Evolutionary conservation across 108 stramenopile genomes (phyloP), one percentile per base, ranked within the genome.

Genomic region (Cyclotella sp.): DNA sequence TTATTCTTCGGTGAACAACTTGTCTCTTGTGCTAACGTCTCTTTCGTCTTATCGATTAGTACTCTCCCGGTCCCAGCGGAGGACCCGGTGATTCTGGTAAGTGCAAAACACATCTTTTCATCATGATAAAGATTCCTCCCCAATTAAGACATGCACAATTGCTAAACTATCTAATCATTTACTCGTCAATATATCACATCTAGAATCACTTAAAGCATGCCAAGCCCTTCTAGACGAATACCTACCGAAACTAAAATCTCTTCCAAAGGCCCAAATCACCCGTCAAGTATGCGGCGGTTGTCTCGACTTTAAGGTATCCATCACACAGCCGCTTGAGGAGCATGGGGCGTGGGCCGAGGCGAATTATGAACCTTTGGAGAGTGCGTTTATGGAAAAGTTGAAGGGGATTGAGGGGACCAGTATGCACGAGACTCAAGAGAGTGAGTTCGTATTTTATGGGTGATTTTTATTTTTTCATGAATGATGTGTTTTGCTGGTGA

Each of bases 201-300:
- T 19, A 62, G 68, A 74, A 55, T 85, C 85, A 19, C 82, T 95
- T 45, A 85, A 76, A 13, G 91, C 84, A 78, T 85, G 86, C 18
- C 88, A 90, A 77, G 84, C 87, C 65, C 82, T 84, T 6, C 75
- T 95, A 30, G 68, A 84, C 27, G 80, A 82, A 30, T 73, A 84
- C 63, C 70, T 91, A 0, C 79, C 84, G 4, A 77, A 79, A 57
- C 55, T 95, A 73, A 90, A 92, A 69, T 63, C 58, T 2, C 58
- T 91, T n/a, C 82, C 86, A 27, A 86, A 87, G 12, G 82, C 79
- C 65, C 80, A 84, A 52, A 72, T 93, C 10, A 78, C 92, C 10
- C 86, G 94, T 46, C 79, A 92, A 39, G 91, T 95, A 13, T 93
- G 94, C 70, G 94, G 94, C n/a, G 90, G 88, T 46, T 90, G 85